Conservation (phyloP, 2,329 filamentous ascomycete species). For the Verticillium klebahnii region DNA sequence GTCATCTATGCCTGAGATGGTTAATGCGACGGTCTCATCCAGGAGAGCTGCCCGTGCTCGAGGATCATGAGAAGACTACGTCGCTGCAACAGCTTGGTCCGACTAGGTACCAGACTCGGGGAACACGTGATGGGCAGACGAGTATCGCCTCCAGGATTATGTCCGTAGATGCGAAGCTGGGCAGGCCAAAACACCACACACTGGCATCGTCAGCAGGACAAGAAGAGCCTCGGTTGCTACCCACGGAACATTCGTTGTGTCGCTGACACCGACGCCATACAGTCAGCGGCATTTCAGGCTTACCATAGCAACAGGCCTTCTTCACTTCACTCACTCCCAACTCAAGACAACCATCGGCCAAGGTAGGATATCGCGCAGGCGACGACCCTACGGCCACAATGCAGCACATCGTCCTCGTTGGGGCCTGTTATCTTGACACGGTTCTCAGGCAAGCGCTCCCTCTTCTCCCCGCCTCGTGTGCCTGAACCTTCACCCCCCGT, state of each 20-base stretch:
- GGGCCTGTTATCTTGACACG: constrained; percentile 68
- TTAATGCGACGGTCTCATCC: too few species aligned
- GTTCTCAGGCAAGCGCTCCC: constrained; percentile 53
- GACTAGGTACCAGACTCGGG: not conserved
- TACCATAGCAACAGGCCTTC: too few species aligned
- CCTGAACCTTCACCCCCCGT: constrained; percentile 2
- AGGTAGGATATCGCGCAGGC: too few species aligned
- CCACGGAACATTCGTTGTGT: too few species aligned
- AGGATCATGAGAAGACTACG: not conserved
- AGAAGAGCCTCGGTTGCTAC: too few species aligned
- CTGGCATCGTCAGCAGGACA: too few species aligned
- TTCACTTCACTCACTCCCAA: too few species aligned
- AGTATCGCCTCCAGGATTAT: not conserved
- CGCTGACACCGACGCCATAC: too few species aligned
- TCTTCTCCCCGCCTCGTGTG: not conserved
- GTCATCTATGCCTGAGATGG: too few species aligned
- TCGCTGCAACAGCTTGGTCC: not conserved
- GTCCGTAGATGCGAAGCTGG: not conserved
- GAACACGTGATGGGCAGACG: not conserved
- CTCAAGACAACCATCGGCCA: too few species aligned
- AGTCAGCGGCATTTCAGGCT: too few species aligned
- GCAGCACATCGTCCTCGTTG: constrained; percentile 55
- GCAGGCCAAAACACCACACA: not conserved
- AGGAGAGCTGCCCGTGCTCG: too few species aligned
- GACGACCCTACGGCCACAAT: not conserved